Evolutionary conservation across 106 monocot species (phyloP).

Genomic region (Apostasia ramifera): DNA sequence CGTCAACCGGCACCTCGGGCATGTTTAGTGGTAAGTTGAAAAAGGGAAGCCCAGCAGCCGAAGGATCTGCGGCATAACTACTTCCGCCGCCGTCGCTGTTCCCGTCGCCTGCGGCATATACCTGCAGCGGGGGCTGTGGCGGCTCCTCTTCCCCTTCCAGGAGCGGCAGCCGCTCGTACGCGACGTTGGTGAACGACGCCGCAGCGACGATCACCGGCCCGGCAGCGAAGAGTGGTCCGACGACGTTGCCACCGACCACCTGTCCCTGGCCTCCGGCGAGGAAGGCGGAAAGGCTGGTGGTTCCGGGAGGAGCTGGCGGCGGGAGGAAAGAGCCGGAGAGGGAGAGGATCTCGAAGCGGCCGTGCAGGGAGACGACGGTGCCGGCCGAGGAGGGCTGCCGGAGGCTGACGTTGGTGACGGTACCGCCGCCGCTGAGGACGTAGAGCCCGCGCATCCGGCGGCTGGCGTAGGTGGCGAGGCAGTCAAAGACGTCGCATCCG

Average conservation of each 20-base stretch:
- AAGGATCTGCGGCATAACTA: neutral
- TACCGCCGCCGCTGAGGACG: slow-evolving; percentile 55
- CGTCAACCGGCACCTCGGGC: neutral
- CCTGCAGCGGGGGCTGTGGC: slow-evolving; percentile 11
- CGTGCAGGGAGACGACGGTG: slow-evolving; percentile 35
- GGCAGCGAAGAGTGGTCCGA: slow-evolving; percentile 36
- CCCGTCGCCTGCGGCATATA: slow-evolving; percentile 3
- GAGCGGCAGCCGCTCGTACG: slow-evolving; percentile 51
- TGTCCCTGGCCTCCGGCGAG: slow-evolving; percentile 29
- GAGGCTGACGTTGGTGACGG: slow-evolving; percentile 56
- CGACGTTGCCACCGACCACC: slow-evolving; percentile 36
- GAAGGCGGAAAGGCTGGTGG: slow-evolving; percentile 42
- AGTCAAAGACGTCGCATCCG: slow-evolving; percentile 57
- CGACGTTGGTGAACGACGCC: slow-evolving; percentile 54
- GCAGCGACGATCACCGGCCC: slow-evolving; percentile 56
- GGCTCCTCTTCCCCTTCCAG: slow-evolving; percentile 33
- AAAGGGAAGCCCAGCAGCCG: neutral
- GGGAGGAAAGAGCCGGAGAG: slow-evolving; percentile 29
- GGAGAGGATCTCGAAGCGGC: too few relatives aligned
- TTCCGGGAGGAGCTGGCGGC: slow-evolving; percentile 41
- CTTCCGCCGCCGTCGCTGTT: slow-evolving; percentile 9
- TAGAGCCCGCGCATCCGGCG: slow-evolving; percentile 50
- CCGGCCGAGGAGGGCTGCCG: slow-evolving; percentile 49
- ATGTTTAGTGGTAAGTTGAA: neutral
- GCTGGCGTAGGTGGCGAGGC: slow-evolving; percentile 40